Evolutionary conservation across 768 basidiomycete genomes (phyloP).

Genomic region (Lactarius sanguifluus): DNA sequence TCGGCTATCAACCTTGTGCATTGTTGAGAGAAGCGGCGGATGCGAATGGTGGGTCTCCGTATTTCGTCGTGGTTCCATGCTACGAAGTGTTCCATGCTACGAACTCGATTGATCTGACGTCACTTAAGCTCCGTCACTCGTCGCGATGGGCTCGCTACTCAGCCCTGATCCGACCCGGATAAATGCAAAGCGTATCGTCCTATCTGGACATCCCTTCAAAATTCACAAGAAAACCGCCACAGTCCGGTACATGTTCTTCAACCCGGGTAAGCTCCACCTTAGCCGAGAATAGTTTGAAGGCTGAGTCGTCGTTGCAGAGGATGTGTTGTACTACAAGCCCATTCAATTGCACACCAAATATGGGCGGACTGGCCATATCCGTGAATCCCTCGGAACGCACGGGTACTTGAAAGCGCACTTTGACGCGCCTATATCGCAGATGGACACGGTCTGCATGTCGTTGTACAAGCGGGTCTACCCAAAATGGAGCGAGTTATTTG

Average conservation of each 20-base stretch:
- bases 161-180: constrained; percentile 89
- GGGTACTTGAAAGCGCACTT: constrained; percentile 96
- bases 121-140: constrained; percentile 68
- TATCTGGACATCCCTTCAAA: constrained; percentile 96
- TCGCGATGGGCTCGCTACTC: constrained; percentile 86
- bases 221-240: constrained; percentile 97
- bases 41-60: constrained; percentile 52
- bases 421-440: constrained; percentile 89
- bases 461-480: constrained; percentile 95
- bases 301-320: constrained; percentile 47
- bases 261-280: constrained; percentile 54
- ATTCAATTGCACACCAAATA: constrained; percentile 92
- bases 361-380: constrained; percentile 85
- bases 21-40: constrained; percentile 71
- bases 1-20: constrained; percentile 80
- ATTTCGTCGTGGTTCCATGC: constrained; percentile 7
- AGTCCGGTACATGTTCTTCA: constrained; percentile 98
- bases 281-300: constrained; percentile 10
- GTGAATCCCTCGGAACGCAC: constrained; percentile 92
- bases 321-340: constrained; percentile 90
- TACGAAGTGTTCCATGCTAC: not conserved
- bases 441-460: constrained; percentile 96
- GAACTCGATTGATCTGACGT: constrained; percentile 15
- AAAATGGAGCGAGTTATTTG: constrained; percentile 71
- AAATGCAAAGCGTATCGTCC: constrained; percentile 88